These are phyloP conservation scores for Pharnaceum exiguum DNA, from an alignment of 148 eudicot genomes.

Conservation along the genomic window DNA sequence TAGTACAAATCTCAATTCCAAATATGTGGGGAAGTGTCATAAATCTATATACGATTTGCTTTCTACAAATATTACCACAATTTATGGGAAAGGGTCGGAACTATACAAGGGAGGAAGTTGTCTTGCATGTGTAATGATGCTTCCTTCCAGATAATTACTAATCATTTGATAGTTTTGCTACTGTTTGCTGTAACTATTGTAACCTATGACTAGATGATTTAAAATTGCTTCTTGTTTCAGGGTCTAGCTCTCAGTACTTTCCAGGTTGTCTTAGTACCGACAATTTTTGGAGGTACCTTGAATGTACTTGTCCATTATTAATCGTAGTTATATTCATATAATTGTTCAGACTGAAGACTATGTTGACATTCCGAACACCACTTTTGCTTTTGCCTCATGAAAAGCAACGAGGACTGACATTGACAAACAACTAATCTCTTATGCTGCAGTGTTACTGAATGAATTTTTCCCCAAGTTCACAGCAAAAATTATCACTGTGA, in stretches of 20 bases:
- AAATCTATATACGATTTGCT: too few relatives aligned
- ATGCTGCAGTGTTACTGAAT: constrained; percentile 65
- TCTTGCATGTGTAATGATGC: background rate
- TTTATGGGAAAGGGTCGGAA: too few relatives aligned
- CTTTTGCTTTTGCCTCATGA: background rate
- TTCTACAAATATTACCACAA: too few relatives aligned
- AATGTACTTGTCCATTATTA: constrained; percentile 6
- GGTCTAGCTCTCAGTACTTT: constrained; percentile 97
- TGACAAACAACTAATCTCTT: background rate
- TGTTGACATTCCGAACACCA: too few relatives aligned
- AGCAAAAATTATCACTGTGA: constrained; percentile 77
- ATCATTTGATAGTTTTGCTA: too few relatives aligned
- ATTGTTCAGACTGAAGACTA: too few relatives aligned
- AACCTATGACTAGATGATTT: too few relatives aligned
- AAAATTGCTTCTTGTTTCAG: constrained; percentile 36
- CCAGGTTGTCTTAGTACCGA: constrained; percentile 95
- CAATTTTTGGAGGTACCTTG: constrained; percentile 76
- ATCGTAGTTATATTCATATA: too few relatives aligned
- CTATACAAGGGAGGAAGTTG: too few relatives aligned
- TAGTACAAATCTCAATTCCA: too few relatives aligned
- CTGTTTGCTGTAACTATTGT: background rate
- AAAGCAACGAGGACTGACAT: background rate
- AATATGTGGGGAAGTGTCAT: too few relatives aligned
- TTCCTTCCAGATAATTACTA: too few relatives aligned
- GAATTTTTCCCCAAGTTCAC: constrained; percentile 97